Base-by-base conservation (phyloP, 768 basidiomycete genomes). In the Pisolithus orientalis region DNA sequence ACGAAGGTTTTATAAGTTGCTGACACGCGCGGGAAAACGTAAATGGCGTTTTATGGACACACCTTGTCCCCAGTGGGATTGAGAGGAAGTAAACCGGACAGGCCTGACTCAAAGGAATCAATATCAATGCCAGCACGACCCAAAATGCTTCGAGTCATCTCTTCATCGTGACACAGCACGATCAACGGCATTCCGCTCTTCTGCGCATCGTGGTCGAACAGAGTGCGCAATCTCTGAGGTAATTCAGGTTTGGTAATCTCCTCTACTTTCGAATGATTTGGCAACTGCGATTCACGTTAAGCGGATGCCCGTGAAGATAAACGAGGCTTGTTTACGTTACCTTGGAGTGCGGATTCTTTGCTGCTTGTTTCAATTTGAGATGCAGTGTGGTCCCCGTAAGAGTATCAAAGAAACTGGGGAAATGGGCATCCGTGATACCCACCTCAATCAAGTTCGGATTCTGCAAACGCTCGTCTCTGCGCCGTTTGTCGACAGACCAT, bases 121-220 rank as follows among this genome's bases (percentile, higher is more conserved):
- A 65, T 65, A 37, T 80, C 68, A 16, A 82, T 62, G 10, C 73
- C 75, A 11, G 75, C 65, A 29, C 69, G 71, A 16, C 57, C 56
- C 6, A 83, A 65, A 9, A 73, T 63, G n/a, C 66, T 67, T 6
- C 65, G 57, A 0, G 76, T 70, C 55, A 72, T 61, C 39, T 70
- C 61, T 52, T 73, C 68, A 27, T 76, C 67, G 40, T 76, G 69
- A 3, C 82, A 76, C 6, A 84, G 70, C 5, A 83, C 61, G 25
- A 83, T 57, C 47, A 73, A 59, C 0, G 80, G 79, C 3, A 54
- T 39, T 24, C 55, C 59, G 11, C 51, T 58, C 53, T 54, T 52
- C 34, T 53, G 47, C 1, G 49, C 43, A 32, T 63, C 59, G 13
- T 62, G 59, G 7, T 21, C 28, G 21, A 72, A 57, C 11, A 69